Base-by-base conservation (phyloP, 371 early-diverging fungal species). In the Mucor sp. region DNA sequence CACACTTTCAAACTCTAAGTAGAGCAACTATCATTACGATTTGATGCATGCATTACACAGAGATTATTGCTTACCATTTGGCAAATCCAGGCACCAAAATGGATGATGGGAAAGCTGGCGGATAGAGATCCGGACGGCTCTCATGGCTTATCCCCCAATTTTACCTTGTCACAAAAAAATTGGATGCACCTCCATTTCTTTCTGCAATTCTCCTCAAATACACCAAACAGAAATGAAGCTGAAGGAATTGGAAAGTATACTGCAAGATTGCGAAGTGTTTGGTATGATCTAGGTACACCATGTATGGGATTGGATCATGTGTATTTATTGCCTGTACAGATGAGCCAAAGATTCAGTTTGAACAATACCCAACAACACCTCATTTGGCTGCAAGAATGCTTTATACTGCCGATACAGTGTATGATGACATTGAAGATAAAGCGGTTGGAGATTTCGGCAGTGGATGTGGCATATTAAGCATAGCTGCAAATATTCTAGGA, bases 311-410 rank as follows among this genome's bases (percentile, higher is more conserved):
- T 11, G 1, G 9, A 11, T 5, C 19, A 61, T 21, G 6, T 21
- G 11, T 27, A 28, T 50, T 48, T 15, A 47, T 35, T 56, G 6
- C 48, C 0, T 32, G 56, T 41, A 14, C 60, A 85, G 85, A 84
- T 33, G 79, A 88, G 30, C 95, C 95, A 56, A 94, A 94, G 77
- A 85, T 91, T 62, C 88, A 91, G 44, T 85, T 87, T 63, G 95
- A 95, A 73, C 95, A 95, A 71, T 95, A 95, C 67, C 92, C 94
- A 1, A 95, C 95, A 1, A 89, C 93, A 3, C 85, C 95, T 53
- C 95, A 95, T 68, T 79, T 94, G 35, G 94, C 94, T 4, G 87
- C 94, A 12, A 81, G 92, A 35, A 89, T 95, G 84, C 78, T 94
- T 15, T 94, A 91, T 69, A 94, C 94, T 0, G 94, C 94, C 4